Evolutionary conservation across 257 asterid species (phyloP), one percentile per base, ranked within the genome.

Genomic region (Coffea eugenioides): DNA sequence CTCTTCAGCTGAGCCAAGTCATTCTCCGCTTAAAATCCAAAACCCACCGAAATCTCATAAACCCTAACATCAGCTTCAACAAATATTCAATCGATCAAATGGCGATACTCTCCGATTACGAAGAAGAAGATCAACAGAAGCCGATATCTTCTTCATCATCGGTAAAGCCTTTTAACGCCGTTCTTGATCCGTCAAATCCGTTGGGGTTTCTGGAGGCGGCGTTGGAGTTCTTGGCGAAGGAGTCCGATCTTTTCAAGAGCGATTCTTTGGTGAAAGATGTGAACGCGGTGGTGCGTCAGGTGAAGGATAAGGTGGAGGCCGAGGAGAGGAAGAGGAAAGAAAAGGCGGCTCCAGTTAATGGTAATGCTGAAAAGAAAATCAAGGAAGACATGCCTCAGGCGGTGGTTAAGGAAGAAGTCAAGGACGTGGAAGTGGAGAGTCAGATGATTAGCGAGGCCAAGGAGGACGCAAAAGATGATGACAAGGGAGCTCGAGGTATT

Each of bases 21-120:
- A 31, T 31, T 31, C 31, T 31, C 31, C 31, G 31, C 7, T 0
- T 0, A 27, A 3, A 4, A 12, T 9, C 5, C 25, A 25, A 27
- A 74, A 71, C 78, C 79, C 81, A 72, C 43, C 43, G 43, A 59
- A 64, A 13, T 68, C 52, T 45, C 11, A 13, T 23, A 23, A 41
- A 41, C 46, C 68, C 81, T 51, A 27, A 27, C 25, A 16, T 46
- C 16, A 45, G 66, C 48, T 52, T 36, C n/a, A 16, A 8, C 23
- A 36, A 6, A 14, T 16, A n/a, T 27, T 65, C 7, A 2, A n/a
- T 14, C 21, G 39, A 13, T 27, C 70, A 12, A 25, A 92, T 90
- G 97, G 97, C 97, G 82, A 91, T 92, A 21, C 94, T 91, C 45
- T 88, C 93, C 15, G 97, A 90, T 0, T 92, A 83, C 86, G 93